These are phyloP conservation scores for Rehmannia glutinosa DNA, from an alignment of 257 asterid species.

Conservation along the genomic window DNA sequence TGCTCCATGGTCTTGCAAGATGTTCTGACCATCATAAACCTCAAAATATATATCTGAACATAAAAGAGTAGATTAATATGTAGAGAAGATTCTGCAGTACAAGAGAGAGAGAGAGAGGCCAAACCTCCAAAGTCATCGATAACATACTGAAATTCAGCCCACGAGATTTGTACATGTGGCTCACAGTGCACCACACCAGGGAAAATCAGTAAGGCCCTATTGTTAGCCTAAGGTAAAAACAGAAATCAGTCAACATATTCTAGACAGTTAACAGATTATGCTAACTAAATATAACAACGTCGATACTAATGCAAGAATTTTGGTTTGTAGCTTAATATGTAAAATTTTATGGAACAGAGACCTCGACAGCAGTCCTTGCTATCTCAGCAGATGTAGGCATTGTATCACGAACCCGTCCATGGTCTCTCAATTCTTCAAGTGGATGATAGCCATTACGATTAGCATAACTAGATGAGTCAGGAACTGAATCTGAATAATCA, in stretches of 20 bases:
- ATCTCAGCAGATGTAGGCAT: conserved; percentile 68
- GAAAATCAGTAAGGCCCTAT: conserved; percentile 52
- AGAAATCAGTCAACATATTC: conserved; percentile 17
- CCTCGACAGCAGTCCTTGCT: conserved; percentile 81
- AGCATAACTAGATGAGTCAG: conserved; percentile 56
- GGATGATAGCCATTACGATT: conserved; percentile 62
- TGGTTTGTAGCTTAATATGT: conserved; percentile 12
- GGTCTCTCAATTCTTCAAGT: conserved; percentile 63
- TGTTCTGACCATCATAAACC: conserved; percentile 54
- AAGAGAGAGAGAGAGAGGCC: conserved; percentile 9
- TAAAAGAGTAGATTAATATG: not conserved
- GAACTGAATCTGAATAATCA: conserved; percentile 80
- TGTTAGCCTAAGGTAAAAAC: conserved; percentile 46
- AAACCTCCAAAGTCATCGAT: conserved; percentile 77
- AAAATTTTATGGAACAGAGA: conserved; percentile 17
- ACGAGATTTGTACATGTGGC: conserved; percentile 68
- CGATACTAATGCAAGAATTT: conserved; percentile 3
- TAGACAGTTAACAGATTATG: not conserved
- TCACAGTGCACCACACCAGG: conserved; percentile 64
- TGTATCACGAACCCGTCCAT: conserved; percentile 39
- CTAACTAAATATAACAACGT: not conserved
- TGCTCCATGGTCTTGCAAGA: conserved; percentile 67
- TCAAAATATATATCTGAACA: conserved; percentile 66
- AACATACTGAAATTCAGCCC: conserved; percentile 69
- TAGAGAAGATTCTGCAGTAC: not conserved